phyloP scores from a whole-genome alignment of 768 basidiomycete genomes.

The Dentipellis fragilis region DNA sequence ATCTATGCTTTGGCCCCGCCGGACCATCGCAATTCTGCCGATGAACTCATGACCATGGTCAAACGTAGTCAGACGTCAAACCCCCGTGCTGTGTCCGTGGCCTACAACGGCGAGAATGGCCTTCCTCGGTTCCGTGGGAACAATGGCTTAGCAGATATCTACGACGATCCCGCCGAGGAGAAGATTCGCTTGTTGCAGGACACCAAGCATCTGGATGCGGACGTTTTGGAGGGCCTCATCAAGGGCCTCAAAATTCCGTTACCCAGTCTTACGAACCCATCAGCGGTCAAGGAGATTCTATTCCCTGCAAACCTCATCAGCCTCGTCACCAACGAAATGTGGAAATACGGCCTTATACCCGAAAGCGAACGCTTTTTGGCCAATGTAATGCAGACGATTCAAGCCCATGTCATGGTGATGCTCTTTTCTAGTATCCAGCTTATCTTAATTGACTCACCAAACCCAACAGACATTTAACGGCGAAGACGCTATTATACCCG shows the following conservation, averaged over 20 bases:
- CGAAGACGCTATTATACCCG: conserved; percentile 93
- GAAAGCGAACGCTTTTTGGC: conserved; percentile 98
- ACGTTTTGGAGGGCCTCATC: conserved; percentile 84
- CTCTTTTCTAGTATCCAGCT: conserved; percentile 11
- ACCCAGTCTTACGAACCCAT: conserved; percentile 82
- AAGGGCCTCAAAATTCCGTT: conserved; percentile 88
- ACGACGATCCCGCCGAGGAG: conserved; percentile 89
- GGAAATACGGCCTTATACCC: conserved; percentile 95
- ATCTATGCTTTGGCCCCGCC: conserved; percentile 50
- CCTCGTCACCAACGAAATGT: conserved; percentile 99
- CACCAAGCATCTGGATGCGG: conserved; percentile 81
- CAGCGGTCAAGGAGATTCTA: conserved; percentile 93
- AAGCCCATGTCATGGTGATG: conserved; percentile 93
- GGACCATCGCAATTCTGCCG: conserved; percentile 64
- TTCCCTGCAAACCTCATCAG: conserved; percentile 99
- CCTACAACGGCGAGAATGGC: conserved; percentile 75
- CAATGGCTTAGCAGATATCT: conserved; percentile 60
- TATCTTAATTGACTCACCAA: conserved; percentile 10
- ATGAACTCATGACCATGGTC: conserved; percentile 67
- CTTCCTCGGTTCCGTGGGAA: conserved; percentile 53
- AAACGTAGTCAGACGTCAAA: conserved; percentile 63
- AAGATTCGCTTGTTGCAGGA: conserved; percentile 93
- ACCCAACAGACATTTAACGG: conserved; percentile 66
- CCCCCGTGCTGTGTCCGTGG: conserved; percentile 82
- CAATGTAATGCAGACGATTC: conserved; percentile 97